Evolutionary conservation across 2,329 filamentous ascomycete genomes (phyloP).

Genomic region (Trichoderma arundinaceum): DNA sequence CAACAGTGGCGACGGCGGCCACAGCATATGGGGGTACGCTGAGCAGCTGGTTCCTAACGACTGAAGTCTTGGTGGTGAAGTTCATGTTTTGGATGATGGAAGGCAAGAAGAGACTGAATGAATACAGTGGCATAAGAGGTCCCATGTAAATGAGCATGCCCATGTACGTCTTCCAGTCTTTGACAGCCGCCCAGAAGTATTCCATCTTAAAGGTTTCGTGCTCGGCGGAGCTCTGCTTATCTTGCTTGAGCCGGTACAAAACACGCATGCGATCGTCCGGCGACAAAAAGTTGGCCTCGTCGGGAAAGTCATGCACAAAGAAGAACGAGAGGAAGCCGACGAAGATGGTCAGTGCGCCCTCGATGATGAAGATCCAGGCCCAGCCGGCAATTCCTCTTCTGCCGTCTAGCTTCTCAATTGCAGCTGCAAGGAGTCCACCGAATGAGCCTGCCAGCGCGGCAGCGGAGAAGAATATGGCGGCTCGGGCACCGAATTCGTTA

Average conservation of each 20-base stretch:
- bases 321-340: slow-evolving; percentile 73
- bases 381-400: slow-evolving; percentile 62
- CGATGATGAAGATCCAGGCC: slow-evolving; percentile 72
- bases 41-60: slow-evolving; percentile 49
- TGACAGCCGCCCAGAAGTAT: slow-evolving; percentile 74
- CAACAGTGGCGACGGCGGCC: slow-evolving; percentile 47
- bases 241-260: slow-evolving; percentile 69
- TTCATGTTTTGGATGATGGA: slow-evolving; percentile 70
- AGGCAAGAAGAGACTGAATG: slow-evolving; percentile 78
- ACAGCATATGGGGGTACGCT: slow-evolving; percentile 55
- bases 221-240: slow-evolving; percentile 75
- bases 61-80: slow-evolving; percentile 44
- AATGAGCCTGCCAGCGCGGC: slow-evolving; percentile 81
- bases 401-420: slow-evolving; percentile 72
- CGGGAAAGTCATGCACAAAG: slow-evolving; percentile 84
- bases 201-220: slow-evolving; percentile 75
- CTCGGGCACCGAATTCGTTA: slow-evolving; percentile 78
- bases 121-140: slow-evolving; percentile 72
- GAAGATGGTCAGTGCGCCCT: slow-evolving; percentile 72
- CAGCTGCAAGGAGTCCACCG: slow-evolving; percentile 74
- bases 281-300: slow-evolving; percentile 74
- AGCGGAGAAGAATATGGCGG: slow-evolving; percentile 83
- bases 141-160: slow-evolving; percentile 82
- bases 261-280: slow-evolving; percentile 73
- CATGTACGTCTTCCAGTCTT: slow-evolving; percentile 84